Evolutionary conservation across 495 filamentous ascomycete species (phyloP), one percentile per base, ranked within the genome.

Genomic region (Penicillium cataractarum): DNA sequence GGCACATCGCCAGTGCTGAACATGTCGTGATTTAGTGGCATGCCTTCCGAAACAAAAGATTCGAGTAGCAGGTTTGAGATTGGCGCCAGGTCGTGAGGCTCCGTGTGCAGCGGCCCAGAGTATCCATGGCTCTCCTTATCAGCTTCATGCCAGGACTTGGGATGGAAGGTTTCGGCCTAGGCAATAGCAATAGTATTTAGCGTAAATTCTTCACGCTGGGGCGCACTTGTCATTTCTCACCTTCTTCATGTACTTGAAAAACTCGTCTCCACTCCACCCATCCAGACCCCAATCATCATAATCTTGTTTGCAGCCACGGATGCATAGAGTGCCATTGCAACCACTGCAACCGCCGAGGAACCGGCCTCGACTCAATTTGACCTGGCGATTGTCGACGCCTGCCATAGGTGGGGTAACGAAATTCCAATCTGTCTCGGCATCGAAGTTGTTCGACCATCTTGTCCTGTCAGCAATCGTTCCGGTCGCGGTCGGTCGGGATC

Each of bases 241-340:
- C 76, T 84, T 84, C 61, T 65, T 72, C 80, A 85, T 85, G 27
- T 74, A 80, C 4, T 72, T 66, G 61, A 83, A 87, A 53, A 86
- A 78, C 37, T 85, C 79, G 31, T 83, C 74, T 8, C 83, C 82
- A 60, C 75, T 78, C 83, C 83, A 86, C 13, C 80, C 83, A 0
- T 80, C 77, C 50, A 84, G 48, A 1, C 64, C 74, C 86, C 86
- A 89, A 63, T 87, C 84, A 73, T 88, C 83, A 57, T 84, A 90
- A 60, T 86, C 86, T 46, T 83, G 82, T 48, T 82, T 82, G 57
- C 72, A 76, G 22, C 86, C 87, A 10, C 85, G 85, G 39, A 88
- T 79, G 68, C 83, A 87, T n/a, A 86, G 78, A 37, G 82, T 88
- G 55, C 85, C 85, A 73, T 89, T 90, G 60, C 83, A 81, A 17